Percentiles rank a stretch among this genome's conserved stretches.
Conservation (phyloP, 805 yeast species). For the Monosporozyma servazzii region DNA sequence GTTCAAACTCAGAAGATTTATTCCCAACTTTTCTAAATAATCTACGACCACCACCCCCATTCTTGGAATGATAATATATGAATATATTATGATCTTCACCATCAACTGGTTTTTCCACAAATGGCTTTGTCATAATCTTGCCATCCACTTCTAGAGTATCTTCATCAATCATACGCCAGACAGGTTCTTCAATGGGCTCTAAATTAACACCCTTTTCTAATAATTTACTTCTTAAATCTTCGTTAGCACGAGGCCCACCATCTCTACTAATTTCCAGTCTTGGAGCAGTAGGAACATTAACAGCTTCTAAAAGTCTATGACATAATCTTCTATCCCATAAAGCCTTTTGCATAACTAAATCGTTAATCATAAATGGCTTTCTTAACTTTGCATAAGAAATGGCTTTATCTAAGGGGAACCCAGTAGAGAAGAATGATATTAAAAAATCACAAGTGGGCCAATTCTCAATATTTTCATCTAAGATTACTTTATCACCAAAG, state of each 20-base stretch:
- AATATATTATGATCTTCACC: slow-evolving; percentile 97
- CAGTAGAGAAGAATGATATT: slow-evolving; percentile 87
- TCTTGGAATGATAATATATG: slow-evolving; percentile 76
- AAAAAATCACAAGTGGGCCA: slow-evolving; percentile 99
- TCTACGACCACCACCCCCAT: slow-evolving; percentile 97
- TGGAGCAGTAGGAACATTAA: slow-evolving; percentile 82
- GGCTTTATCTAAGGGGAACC: slow-evolving; percentile 95
- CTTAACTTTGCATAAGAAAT: slow-evolving; percentile 80
- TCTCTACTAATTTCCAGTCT: slow-evolving; percentile 87
- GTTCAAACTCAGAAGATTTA: slow-evolving; percentile 93
- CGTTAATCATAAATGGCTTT: slow-evolving; percentile 84
- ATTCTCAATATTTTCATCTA: slow-evolving; percentile 87
- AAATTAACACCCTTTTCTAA: slow-evolving; percentile 48
- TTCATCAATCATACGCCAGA: slow-evolving; percentile 81
- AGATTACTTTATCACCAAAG: slow-evolving; percentile 92
- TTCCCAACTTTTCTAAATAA: slow-evolving; percentile 93
- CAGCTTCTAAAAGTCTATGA: slow-evolving; percentile 63
- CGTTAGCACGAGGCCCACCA: slow-evolving; percentile 87
- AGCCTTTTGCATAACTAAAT: slow-evolving; percentile 80
- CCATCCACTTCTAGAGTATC: slow-evolving; percentile 77
- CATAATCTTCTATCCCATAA: slow-evolving; percentile 97
- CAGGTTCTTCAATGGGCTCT: slow-evolving; percentile 48
- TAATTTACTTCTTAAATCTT: slow-evolving; percentile 52
- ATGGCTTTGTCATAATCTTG: slow-evolving; percentile 68
- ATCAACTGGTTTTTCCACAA: slow-evolving; percentile 96